Conservation (phyloP, 352 stramenopile species). For the Saprolegnia parasitica region DNA sequence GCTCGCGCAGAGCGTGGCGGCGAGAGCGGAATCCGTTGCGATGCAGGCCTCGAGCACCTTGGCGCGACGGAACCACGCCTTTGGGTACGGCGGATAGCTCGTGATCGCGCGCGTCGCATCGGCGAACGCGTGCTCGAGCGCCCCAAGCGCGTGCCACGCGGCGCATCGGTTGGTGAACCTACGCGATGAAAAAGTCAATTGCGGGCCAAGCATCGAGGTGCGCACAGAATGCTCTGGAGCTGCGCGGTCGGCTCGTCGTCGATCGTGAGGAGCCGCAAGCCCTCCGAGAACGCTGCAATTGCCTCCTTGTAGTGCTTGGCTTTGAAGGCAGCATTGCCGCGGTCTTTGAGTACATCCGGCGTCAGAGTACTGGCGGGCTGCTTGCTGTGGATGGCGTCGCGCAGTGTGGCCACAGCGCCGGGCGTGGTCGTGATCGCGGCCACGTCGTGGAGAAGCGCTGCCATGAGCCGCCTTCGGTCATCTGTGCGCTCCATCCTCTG, state of each 20-base stretch:
- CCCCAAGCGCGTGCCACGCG: background rate
- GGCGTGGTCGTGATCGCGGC: too few species aligned
- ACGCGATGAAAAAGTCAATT: background rate
- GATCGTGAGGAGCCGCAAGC: constrained; percentile 2
- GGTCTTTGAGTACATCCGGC: background rate
- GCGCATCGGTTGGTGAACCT: constrained; percentile 25
- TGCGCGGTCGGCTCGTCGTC: background rate
- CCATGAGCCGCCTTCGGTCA: too few species aligned
- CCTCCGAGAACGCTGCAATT: constrained; percentile 7
- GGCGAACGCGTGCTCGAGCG: background rate
- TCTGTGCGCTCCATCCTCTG: too few species aligned
- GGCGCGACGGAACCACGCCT: constrained; percentile 17
- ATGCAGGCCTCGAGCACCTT: constrained; percentile 13
- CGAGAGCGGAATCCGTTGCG: background rate
- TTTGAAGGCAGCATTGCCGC: constrained; percentile 18
- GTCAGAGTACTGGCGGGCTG: background rate
- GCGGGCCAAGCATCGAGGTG: background rate
- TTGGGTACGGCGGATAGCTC: constrained; percentile 10
- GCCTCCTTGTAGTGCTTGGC: background rate
- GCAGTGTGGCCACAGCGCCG: too few species aligned
- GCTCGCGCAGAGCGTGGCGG: background rate
- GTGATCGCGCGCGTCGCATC: constrained; percentile 13
- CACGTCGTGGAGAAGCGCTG: too few species aligned
- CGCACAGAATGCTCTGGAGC: constrained; percentile 17
- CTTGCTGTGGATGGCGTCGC: background rate